phyloP scores from a whole-genome alignment of 2,329 filamentous ascomycete genomes.

The Exophiala spinifera region DNA sequence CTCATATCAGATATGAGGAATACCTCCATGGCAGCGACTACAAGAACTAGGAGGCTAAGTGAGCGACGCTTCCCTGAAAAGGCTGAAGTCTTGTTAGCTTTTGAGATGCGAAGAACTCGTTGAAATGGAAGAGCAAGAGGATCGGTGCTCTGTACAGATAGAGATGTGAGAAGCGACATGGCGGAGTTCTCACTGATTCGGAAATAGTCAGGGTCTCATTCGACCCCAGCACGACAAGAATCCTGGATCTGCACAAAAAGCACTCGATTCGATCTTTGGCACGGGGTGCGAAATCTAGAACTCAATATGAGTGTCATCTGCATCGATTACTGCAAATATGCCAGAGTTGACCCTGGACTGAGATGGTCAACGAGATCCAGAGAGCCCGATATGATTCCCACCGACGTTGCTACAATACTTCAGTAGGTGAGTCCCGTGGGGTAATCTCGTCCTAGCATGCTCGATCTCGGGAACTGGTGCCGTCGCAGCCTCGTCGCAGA shows the following conservation, averaged over 20 bases:
- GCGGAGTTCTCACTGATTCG: too few relatives aligned
- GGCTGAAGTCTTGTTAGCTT: not conserved
- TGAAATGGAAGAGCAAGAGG: not conserved
- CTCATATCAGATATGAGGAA: not conserved
- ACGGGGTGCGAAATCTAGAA: not conserved
- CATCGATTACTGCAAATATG: not conserved
- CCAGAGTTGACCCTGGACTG: conserved; percentile 28
- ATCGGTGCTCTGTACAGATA: not conserved
- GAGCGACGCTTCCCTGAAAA: not conserved
- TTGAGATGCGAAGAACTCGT: too few relatives aligned
- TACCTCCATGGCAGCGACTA: not conserved
- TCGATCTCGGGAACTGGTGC: too few relatives aligned
- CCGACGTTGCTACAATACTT: conserved; percentile 39
- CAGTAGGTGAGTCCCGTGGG: conserved; percentile 19
- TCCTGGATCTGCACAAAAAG: not conserved
- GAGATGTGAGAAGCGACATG: too few relatives aligned
- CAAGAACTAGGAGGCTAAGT: not conserved
- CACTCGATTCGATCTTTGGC: not conserved
- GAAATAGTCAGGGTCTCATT: too few relatives aligned
- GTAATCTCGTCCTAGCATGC: too few relatives aligned
- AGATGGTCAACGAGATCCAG: conserved; percentile 47
- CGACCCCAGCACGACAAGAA: too few relatives aligned
- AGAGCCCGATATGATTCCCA: conserved; percentile 45
- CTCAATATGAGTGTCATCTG: not conserved
- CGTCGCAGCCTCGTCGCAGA: too few relatives aligned